Base-by-base conservation (phyloP, 345 rosid species). In the Zanthoxylum bungeanum region DNA sequence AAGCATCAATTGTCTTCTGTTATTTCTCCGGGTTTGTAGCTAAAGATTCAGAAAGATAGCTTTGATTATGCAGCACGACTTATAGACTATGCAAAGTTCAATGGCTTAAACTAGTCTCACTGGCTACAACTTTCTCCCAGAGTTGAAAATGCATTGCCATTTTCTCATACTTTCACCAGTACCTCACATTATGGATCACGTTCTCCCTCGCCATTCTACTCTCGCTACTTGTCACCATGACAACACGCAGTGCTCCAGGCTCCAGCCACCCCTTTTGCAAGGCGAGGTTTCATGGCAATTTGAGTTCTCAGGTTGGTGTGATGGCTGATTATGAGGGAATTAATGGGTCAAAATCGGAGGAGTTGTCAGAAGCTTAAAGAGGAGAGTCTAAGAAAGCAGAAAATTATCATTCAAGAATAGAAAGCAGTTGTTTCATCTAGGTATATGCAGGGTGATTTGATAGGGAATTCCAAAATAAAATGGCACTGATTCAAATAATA, bases 381-480 rank as follows among this genome's bases (percentile, higher is more conserved):
- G 47, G 88, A 80, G 77, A 86, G 75, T 64, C 56, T 80, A 55
- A 88, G 79, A 58, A 69, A 57, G 58, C 85, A 76, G 64, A 93
- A 78, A 72, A 82, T 92, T 84, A 84, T 92, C 34, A 87, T 94
- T 74, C 90, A 92, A 80, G 97, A 94, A 73, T 95, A 92, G 78
- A 94, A 86, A 72, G 77, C 85, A 62, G 84, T 28, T 42, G 97
- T 92, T 79, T 85, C 94, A 36, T 94, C 97, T 28, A 83, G 97
- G 78, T 92, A 90, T 66, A 89, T 92, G 97, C 87, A 86, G 72
- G 97, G 98, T 68, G 62, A 87, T 71, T 63, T 64, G 78, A 60
- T 76, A 44, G 52, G 80, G 64, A 88, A 69, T 68, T 34, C 76
- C 17, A 86, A 71, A 78, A 63, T 61, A n/a, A 40, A 77, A 61